Base-by-base conservation (phyloP, 768 basidiomycete genomes). In the Pholiota molesta region DNA sequence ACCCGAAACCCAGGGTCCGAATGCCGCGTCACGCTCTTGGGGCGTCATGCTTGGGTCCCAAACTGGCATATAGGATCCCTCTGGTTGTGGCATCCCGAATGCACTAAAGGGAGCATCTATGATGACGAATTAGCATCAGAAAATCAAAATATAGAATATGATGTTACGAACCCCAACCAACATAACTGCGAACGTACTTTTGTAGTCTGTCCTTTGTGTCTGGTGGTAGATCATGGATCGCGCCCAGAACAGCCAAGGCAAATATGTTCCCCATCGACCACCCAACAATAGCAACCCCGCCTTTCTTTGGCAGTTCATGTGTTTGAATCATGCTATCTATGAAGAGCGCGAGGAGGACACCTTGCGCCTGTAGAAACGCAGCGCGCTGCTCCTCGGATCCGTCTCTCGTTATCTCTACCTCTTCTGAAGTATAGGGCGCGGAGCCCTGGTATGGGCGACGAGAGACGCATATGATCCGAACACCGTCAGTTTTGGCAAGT, bases 361-460 rank as follows among this genome's bases (percentile, higher is more conserved):
- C 78, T 11, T 76, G 71, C 3, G 64, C 67, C 14, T 65, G 65
- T 31, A 79, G 29, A 19, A 71, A 72, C 0, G 31, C 60, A 2
- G 62, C 65, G 51, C 73, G 75, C 26, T 69, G 55, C 7, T 64
- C 65, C 1, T 68, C 68, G 6, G 67, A 51, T 13, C 71, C 73
- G 21, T 66, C 55, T 14, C 29, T 60, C 19, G 68, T 28, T 0
- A 66, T 61, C 5, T 66, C 52, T 11, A 52, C 31, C 10, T 75
- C 64, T 52, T 79, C 78, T 8, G 60, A 55, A 8, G 75, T 63
- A 65, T 69, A 74, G 1, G 72, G 72, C 0, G 78, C 74, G 1
- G 79, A 79, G 3, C 74, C 73, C 8, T 71, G 70, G 54, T 78
- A 79, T 31, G 71, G 70, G 1, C 79, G 73, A 35, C 78, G 73